Evolutionary conservation across 73 alveolate species (phyloP).

Genomic region (Blepharisma japonicum): DNA sequence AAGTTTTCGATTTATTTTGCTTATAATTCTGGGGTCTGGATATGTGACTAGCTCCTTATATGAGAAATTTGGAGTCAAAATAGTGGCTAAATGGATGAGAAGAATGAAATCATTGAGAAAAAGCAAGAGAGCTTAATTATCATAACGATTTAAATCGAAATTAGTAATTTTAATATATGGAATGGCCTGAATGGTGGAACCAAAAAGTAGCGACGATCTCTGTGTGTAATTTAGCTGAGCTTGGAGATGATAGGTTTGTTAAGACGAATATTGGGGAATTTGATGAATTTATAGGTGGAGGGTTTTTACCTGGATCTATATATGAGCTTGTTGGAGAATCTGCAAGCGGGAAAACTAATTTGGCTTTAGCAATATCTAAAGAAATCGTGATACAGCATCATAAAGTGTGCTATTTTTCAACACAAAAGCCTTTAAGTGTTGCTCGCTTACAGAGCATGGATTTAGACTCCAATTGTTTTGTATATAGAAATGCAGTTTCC

Average conservation of each 20-base stretch:
- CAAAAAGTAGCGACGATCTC: neutral
- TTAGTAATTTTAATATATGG: neutral
- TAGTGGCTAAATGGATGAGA: too few relatives aligned
- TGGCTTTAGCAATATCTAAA: neutral
- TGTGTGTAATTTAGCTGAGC: neutral
- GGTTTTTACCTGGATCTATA: neutral
- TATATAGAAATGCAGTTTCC: neutral
- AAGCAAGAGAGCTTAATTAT: too few relatives aligned
- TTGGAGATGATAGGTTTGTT: neutral
- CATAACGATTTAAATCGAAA: too few relatives aligned
- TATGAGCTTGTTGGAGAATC: slow-evolving; percentile 21
- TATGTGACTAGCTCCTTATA: too few relatives aligned
- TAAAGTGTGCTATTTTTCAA: neutral
- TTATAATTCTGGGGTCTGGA: too few relatives aligned
- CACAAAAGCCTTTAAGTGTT: slow-evolving; percentile 18
- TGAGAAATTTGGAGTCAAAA: too few relatives aligned
- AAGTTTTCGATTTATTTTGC: too few relatives aligned
- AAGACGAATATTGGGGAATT: neutral
- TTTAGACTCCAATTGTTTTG: neutral
- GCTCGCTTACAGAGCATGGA: neutral
- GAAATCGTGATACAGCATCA: neutral
- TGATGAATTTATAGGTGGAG: neutral
- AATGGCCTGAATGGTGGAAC: neutral
- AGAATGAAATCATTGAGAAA: too few relatives aligned
- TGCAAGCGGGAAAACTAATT: slow-evolving; percentile 22